Base-by-base conservation (phyloP, 495 filamentous ascomycete species). In the Daldinia concentrica region DNA sequence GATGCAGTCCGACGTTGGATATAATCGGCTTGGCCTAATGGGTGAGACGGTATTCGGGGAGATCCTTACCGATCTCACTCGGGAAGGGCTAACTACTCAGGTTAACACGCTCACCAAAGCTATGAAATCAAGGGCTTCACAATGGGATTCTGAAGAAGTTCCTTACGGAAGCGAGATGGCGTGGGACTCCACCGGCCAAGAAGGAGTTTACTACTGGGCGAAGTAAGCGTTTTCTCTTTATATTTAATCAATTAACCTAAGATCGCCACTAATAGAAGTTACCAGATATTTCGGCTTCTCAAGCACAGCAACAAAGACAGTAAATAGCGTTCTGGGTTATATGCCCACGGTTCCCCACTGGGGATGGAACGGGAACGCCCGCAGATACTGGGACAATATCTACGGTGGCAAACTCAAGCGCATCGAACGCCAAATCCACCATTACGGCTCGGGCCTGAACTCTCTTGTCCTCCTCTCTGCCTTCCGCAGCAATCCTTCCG, bases 111-210 rank as follows among this genome's bases (percentile, higher is more conserved):
- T 86, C 14, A 76, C 81, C 24, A 64, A 71, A 24, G 60, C 72
- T 4, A 84, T 86, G 83, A 77, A 75, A 27, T 76, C 77, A 17
- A 78, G 85, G 1, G 82, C 82, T 5, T 54, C 78, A 3, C 66
- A 69, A 19, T 88, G 86, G 84, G 66, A 79, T 51, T 66, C 72
- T 0, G 69, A 82, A 56, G 72, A 72, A 26, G 82, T 82, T 3
- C 86, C 86, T 0, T 88, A 81, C 62, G 85, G 85, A n/a, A 86
- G 84, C 62, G 86, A 87, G 71, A 81, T 82, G 81, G 82, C 84
- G 0, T 88, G 85, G 85, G 85, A 87, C 64, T 85, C 79, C 4
- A 87, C 85, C 0, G 85, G 83, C 0, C 85, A 87, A 64, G 85
- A 87, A 56, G 85, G 85, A 1, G 83, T 86, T 0, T 87, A 84